Conservation (phyloP, 1,284 basidiomycete genomes). For the Ustilago trichophora region DNA sequence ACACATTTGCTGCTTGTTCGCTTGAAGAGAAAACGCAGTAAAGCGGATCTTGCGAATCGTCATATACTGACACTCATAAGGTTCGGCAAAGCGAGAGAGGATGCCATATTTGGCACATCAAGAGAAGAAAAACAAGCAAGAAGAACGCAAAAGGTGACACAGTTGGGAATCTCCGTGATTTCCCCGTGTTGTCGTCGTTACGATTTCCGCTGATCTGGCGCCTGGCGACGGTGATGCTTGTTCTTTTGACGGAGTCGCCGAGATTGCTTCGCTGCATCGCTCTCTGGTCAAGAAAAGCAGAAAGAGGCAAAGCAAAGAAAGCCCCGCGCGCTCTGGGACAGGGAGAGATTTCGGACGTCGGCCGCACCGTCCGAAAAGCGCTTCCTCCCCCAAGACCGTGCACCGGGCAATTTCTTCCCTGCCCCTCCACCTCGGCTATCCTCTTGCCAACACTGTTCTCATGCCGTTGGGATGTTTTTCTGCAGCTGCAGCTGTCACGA, state of each 20-base stretch:
- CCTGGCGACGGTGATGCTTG: neutral
- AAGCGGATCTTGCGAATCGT: too few relatives aligned
- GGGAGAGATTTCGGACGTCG: constrained; percentile 33
- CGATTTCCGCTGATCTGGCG: neutral
- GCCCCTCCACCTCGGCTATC: constrained; percentile 16
- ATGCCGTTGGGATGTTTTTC: neutral
- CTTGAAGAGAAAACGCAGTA: too few relatives aligned
- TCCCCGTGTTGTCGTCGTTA: constrained; percentile 3
- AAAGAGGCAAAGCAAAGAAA: too few relatives aligned
- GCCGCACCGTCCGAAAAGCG: constrained; percentile 30
- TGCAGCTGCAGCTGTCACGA: constrained; percentile 7
- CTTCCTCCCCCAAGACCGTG: neutral
- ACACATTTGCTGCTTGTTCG: too few relatives aligned
- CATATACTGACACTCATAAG: too few relatives aligned
- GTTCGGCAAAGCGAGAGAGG: too few relatives aligned
- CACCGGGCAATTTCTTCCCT: constrained; percentile 18
- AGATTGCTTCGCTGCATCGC: too few relatives aligned
- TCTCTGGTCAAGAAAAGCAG: too few relatives aligned
- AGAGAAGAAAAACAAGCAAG: neutral
- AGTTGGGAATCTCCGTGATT: constrained; percentile 4
- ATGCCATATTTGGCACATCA: too few relatives aligned
- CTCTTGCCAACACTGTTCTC: neutral
- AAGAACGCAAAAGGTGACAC: neutral
- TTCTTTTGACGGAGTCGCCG: too few relatives aligned
- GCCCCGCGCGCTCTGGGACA: too few relatives aligned